Conservation (phyloP, 768 basidiomycete species). For the Paxillus ammoniavirescens region DNA sequence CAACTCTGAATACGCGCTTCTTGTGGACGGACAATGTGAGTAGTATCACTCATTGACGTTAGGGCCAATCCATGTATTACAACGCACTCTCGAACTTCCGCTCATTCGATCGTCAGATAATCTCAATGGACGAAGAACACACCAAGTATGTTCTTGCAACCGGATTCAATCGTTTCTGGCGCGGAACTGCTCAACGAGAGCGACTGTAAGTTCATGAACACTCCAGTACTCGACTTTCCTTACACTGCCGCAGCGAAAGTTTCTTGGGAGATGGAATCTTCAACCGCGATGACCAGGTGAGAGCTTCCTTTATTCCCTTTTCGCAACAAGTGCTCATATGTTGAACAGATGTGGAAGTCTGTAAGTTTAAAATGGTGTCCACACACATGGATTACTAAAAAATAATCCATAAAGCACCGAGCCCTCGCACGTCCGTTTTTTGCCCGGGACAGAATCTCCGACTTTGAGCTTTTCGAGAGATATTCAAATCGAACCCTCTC, state of each 20-base stretch:
- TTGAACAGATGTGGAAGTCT: constrained; percentile 57
- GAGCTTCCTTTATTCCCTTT: constrained; percentile 8
- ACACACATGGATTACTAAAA: not conserved
- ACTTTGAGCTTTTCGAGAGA: constrained; percentile 66
- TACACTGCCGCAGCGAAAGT: constrained; percentile 30
- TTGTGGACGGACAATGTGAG: constrained; percentile 69
- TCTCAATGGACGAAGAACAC: constrained; percentile 74
- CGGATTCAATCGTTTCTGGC: constrained; percentile 67
- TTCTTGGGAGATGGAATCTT: constrained; percentile 79
- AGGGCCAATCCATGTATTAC: not conserved
- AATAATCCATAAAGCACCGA: constrained; percentile 48
- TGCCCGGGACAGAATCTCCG: constrained; percentile 65
- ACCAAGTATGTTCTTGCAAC: constrained; percentile 63
- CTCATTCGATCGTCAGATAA: constrained; percentile 44
- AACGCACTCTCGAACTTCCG: not conserved
- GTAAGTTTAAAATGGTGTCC: constrained; percentile 31
- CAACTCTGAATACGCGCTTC: constrained; percentile 66
- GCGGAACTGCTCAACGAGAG: constrained; percentile 62
- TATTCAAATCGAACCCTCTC: constrained; percentile 48
- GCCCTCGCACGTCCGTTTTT: constrained; percentile 71
- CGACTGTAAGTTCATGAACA: constrained; percentile 47
- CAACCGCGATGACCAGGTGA: constrained; percentile 70
- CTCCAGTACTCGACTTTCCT: constrained; percentile 4
- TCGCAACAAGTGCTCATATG: constrained; percentile 5
- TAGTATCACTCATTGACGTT: constrained; percentile 5